A percentile compares a stretch with the other conserved stretches of the same genome.
These are phyloP conservation scores for Piper betle DNA, from an alignment of 164 flowering plant genomes.

Conservation along the genomic window DNA sequence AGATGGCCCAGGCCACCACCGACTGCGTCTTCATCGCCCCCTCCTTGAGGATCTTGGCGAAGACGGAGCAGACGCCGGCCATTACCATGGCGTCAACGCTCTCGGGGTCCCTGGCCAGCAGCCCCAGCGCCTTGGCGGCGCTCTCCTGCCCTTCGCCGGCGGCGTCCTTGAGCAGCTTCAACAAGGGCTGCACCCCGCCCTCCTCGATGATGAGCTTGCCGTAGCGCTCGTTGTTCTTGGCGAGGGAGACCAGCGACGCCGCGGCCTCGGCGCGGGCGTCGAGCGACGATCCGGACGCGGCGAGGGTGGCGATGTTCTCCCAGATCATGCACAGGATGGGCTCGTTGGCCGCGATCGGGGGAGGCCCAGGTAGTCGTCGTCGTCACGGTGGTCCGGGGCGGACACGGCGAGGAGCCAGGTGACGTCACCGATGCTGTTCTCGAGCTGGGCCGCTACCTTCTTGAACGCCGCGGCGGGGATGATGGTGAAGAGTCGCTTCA, in stretches of 20 bases:
- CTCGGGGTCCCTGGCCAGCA: constrained; percentile 67
- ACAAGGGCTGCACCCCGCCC: constrained; percentile 57
- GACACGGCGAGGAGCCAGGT: constrained; percentile 88
- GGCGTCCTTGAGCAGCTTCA: constrained; percentile 68
- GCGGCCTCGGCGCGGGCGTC: constrained; percentile 74
- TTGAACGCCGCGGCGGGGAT: constrained; percentile 63
- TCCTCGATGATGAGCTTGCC: constrained; percentile 73
- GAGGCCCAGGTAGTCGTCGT: constrained; percentile 58
- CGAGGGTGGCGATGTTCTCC: constrained; percentile 75
- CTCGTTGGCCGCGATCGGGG: constrained; percentile 84
- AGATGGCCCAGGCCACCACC: constrained; percentile 74
- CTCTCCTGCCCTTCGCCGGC: constrained; percentile 60
- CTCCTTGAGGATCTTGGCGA: constrained; percentile 73
- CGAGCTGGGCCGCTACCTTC: constrained; percentile 50
- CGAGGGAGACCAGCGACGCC: constrained; percentile 58
- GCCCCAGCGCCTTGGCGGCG: constrained; percentile 65
- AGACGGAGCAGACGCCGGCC: constrained; percentile 62
- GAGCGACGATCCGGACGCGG: constrained; percentile 39
- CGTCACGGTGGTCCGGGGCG: constrained; percentile 37
- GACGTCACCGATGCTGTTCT: constrained; percentile 76
- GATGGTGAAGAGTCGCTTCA: constrained; percentile 68
- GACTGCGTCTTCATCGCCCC: constrained; percentile 65
- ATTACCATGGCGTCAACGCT: constrained; percentile 68
- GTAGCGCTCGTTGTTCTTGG: constrained; percentile 61
- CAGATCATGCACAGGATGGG: constrained; percentile 81